A percentile compares a stretch with the other conserved stretches of the same genome.
Evolutionary conservation across 768 basidiomycete species (phyloP).

Genomic region (Hortiboletus flavorubellus): DNA sequence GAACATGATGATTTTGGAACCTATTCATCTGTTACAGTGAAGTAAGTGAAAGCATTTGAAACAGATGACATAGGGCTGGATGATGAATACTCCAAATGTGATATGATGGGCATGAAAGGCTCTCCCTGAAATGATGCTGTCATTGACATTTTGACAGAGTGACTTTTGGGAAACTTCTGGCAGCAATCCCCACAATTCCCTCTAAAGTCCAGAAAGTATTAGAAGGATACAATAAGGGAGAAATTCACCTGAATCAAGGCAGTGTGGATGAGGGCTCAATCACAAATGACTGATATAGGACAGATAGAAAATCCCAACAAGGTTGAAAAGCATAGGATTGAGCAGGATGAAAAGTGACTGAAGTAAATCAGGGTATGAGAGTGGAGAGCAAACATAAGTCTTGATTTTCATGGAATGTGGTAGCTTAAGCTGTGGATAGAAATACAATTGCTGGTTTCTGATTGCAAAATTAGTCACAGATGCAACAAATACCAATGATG

Average conservation of each 20-base stretch:
- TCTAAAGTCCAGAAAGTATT: background rate
- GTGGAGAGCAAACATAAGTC: background rate
- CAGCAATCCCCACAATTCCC: background rate
- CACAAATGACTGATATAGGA: background rate
- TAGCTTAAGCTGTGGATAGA: no score
- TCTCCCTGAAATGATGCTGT: background rate
- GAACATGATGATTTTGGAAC: no score
- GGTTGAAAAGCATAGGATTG: background rate
- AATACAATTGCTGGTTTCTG: no score
- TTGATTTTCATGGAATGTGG: no score
- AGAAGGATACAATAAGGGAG: background rate
- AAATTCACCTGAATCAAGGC: background rate
- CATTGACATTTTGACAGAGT: background rate
- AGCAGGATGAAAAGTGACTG: background rate
- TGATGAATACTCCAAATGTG: no score
- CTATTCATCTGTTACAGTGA: no score
- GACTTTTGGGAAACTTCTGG: background rate
- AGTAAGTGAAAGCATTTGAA: no score
- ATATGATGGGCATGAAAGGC: background rate
- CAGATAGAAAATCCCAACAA: background rate
- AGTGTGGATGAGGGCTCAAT: background rate
- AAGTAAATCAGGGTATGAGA: background rate
- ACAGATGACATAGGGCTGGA: no score
- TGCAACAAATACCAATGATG: no score
- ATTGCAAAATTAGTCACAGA: no score